Evolutionary conservation across 768 basidiomycete species (phyloP).

Genomic region (Lepiota brunneoincarnata): DNA sequence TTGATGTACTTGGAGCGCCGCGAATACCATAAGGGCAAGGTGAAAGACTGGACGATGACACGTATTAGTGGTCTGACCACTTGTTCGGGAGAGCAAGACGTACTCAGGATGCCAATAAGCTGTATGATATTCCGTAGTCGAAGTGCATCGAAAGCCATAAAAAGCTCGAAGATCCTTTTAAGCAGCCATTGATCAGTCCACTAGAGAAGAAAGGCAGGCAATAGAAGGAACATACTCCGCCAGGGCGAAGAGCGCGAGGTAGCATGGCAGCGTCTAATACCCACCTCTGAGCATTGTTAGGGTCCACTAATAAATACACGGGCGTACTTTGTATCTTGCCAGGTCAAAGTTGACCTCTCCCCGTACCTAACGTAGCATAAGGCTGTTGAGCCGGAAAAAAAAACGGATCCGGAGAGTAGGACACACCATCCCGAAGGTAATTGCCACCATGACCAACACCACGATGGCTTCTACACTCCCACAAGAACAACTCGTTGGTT

Average conservation of each 20-base stretch:
- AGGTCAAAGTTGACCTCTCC: slow-evolving; percentile 39
- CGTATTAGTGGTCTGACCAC: no score
- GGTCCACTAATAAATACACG: neutral
- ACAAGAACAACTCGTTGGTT: neutral
- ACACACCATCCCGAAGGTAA: slow-evolving; percentile 65
- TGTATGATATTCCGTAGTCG: slow-evolving; percentile 77
- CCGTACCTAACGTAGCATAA: slow-evolving; percentile 42
- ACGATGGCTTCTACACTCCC: slow-evolving; percentile 65
- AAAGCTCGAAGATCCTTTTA: slow-evolving; percentile 71
- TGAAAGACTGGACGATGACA: slow-evolving; percentile 58
- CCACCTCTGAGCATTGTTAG: neutral
- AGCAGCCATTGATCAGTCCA: slow-evolving; percentile 6
- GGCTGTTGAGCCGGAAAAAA: slow-evolving; percentile 4
- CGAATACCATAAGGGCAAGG: slow-evolving; percentile 66
- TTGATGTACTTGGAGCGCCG: slow-evolving; percentile 75
- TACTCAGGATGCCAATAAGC: slow-evolving; percentile 69
- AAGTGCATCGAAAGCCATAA: slow-evolving; percentile 84
- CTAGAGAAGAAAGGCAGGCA: neutral
- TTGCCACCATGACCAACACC: slow-evolving; percentile 71
- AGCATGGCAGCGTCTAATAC: slow-evolving; percentile 73
- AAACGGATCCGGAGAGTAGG: neutral
- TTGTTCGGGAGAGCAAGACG: slow-evolving; percentile 15
- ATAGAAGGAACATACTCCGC: slow-evolving; percentile 57
- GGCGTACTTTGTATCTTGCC: slow-evolving; percentile 50
- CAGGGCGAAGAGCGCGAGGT: slow-evolving; percentile 78